Evolutionary conservation across 495 filamentous ascomycete genomes (phyloP), one percentile per base, ranked within the genome.

Genomic region (Xylaria curta): DNA sequence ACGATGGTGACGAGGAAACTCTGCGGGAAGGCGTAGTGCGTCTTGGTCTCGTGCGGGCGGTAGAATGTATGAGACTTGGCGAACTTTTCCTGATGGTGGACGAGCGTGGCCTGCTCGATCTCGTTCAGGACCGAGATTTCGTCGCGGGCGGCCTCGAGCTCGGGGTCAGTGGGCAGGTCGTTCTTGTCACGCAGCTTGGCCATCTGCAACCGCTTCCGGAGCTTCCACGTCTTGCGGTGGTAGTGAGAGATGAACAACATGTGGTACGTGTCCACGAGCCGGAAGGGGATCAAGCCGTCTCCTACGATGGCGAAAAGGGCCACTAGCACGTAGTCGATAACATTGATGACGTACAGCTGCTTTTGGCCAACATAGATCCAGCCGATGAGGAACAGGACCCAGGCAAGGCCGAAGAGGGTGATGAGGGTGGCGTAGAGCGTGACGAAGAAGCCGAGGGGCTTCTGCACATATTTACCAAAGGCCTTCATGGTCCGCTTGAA

Each of bases 381-480:
- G 53, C 91, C 92, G 74, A 95, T 95, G 59, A 95, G 80, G 81
- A 94, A 94, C 42, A 95, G 85, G 0, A 95, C 92, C 93, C 93
- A 95, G 1, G 90, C 91, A 59, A 93, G 85, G 72, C 93, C 93
- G 69, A 94, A 95, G 8, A 93, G 83, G 0, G 92, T 95, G 71
- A 95, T 93, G 15, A 94, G 81, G 10, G 88, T 90, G n/a, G 91
- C 92, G 74, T 95, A 95, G 12, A 94, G 78, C 7, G 91, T 93
- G 31, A 95, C 89, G 33, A 93, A 82, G 72, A 93, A 90, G 7
- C 93, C 93, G 38, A 95, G 83, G 12, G 93, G 93, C 70, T 87
- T 88, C n/a, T 83, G 81, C 8, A 91, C 82, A 79, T 94, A 95
- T 79, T 94, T 85, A 15, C 86, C 87, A 76, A 95, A 95, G 1